Evolutionary conservation across 495 filamentous ascomycete genomes (phyloP), one percentile per base, ranked within the genome.

Genomic region (Pyrenopolyporus hunteri): DNA sequence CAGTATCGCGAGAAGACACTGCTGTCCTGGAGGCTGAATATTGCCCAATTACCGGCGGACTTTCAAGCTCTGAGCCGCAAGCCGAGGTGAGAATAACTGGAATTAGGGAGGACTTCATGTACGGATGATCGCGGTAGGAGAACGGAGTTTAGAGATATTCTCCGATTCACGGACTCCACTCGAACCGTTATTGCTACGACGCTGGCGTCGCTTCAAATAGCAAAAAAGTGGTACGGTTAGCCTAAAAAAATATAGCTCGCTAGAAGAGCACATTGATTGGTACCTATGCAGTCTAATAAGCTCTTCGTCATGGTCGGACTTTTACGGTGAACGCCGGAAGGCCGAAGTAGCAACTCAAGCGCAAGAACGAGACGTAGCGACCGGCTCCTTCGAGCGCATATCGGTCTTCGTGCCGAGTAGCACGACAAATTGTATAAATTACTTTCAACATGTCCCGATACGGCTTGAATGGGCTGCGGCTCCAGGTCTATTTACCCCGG

Each of bases 21-120:
- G 9, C 17, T 10, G 40, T 33, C 37, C 13, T 33, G 3, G 16
- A 59, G 25, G 28, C 25, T 28, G 35, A 16, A 32, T 7, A 9
- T 28, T 48, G 20, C 8, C 16, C 37, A 62, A 62, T 58, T 42
- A 47, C 63, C 63, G 63, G 52, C 63, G 63, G 63, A 63, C 51
- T 66, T 66, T 66, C 19, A 20, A 26, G 40, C 22, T 50, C 46
- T 43, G 35, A 32, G 31, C 63, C 58, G 52, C 42, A n/a, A 50
- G 45, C 35, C 25, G 50, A 13, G 23, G 29, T 32, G 36, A 49
- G 31, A 17, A 33, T 19, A 16, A 11, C 16, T 32, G 22, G 46
- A 57, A 42, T 48, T 25, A 51, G 25, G 22, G 26, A 33, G 7
- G 13, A 11, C 11, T 19, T 23, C 28, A 31, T 26, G 44, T 26